A percentile compares a stretch with the other conserved stretches of the same genome.
Evolutionary conservation across 305 asterid genomes (phyloP).

Genomic region (Petunia hybrid): DNA sequence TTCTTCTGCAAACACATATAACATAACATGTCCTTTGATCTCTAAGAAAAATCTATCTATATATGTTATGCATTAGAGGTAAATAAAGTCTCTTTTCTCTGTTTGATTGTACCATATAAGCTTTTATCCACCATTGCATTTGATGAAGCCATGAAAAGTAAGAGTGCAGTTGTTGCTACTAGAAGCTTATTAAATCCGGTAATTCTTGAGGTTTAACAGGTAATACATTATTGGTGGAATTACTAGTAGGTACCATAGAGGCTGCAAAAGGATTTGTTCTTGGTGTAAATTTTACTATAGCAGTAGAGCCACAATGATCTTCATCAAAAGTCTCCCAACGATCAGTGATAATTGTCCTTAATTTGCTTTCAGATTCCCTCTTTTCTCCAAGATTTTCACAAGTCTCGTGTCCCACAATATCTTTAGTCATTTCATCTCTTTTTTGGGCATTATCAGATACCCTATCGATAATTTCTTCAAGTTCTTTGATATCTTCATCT

Average conservation of each 20-base stretch:
- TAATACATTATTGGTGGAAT: background rate
- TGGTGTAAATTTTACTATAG: background rate
- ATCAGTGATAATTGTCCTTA: slow-evolving; percentile 68
- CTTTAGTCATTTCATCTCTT: slow-evolving; percentile 27
- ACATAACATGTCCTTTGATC: background rate
- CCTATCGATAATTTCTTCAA: slow-evolving; percentile 59
- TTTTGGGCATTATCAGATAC: slow-evolving; percentile 18
- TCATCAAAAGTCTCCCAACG: slow-evolving; percentile 90
- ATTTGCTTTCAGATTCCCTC: background rate
- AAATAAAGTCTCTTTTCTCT: background rate
- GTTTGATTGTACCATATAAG: background rate
- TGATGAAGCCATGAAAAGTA: background rate
- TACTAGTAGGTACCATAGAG: slow-evolving; percentile 22
- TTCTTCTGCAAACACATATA: background rate
- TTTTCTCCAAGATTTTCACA: background rate
- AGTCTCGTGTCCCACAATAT: slow-evolving; percentile 36
- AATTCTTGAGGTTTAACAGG: slow-evolving; percentile 37
- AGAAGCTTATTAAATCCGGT: slow-evolving; percentile 67
- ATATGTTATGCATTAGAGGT: background rate
- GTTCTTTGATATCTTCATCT: slow-evolving; percentile 58
- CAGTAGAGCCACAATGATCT: slow-evolving; percentile 40
- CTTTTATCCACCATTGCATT: background rate
- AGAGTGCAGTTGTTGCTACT: slow-evolving; percentile 10
- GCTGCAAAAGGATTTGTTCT: slow-evolving; percentile 41
- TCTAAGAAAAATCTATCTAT: background rate